Percentiles rank a stretch among this genome's conserved stretches.
phyloP scores from a whole-genome alignment of 202 grass and related monocot species.

The Schoenoplectus triqueter region DNA sequence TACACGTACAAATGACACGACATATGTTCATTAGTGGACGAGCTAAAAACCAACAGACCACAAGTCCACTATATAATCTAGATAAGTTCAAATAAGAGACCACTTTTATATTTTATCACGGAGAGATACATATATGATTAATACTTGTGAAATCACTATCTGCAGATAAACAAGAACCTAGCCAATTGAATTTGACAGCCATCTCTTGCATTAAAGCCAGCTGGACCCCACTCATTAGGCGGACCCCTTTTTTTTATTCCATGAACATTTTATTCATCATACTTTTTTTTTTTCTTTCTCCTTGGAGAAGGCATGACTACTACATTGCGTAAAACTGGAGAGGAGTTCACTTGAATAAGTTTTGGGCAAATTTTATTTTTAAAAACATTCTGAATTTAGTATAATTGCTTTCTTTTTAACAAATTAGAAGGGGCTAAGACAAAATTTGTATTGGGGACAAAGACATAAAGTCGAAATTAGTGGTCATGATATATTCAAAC shows the following conservation, averaged over 20 bases:
- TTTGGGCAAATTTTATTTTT: no score
- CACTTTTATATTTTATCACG: not conserved
- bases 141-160: not conserved
- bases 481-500: no score
- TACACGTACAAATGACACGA: not conserved
- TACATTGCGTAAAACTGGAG: slow-evolving; percentile 17
- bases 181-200: not conserved
- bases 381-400: no score
- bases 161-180: not conserved
- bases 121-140: not conserved
- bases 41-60: not conserved
- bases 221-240: slow-evolving; percentile 9
- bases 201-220: not conserved
- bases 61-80: not conserved
- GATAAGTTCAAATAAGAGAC: not conserved
- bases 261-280: not conserved
- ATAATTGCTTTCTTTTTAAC: no score
- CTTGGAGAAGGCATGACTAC: not conserved
- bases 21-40: not conserved
- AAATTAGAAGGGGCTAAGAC: no score
- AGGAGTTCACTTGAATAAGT: not conserved
- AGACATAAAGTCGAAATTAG: no score
- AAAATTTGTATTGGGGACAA: no score
- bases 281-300: not conserved
- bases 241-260: not conserved